Evolutionary conservation across 2,329 filamentous ascomycete species (phyloP).

Genomic region (Chaetomium sp.): DNA sequence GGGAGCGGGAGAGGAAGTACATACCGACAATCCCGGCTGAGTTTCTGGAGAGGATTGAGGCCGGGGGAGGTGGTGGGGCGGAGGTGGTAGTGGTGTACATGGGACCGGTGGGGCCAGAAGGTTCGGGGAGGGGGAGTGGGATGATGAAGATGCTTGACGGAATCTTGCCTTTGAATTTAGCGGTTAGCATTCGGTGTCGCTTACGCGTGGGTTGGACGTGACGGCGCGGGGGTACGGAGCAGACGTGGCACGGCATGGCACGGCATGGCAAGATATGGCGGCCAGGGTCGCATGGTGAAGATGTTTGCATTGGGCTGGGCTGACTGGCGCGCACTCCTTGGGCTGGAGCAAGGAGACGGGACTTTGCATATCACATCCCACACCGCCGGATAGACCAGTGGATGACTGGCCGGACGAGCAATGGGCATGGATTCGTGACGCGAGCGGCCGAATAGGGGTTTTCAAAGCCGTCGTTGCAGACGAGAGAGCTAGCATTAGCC

Average conservation of each 20-base stretch:
- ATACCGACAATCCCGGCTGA: constrained; percentile 93
- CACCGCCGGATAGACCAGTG: background rate
- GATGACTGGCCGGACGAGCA: background rate
- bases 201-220: background rate
- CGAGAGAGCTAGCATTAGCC: background rate
- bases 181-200: background rate
- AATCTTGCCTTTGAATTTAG: background rate
- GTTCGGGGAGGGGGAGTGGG: constrained; percentile 67
- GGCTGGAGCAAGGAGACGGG: background rate
- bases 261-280: background rate
- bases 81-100: constrained; percentile 1
- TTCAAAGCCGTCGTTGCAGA: background rate
- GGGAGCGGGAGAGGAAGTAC: constrained; percentile 90
- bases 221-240: background rate
- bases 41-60: constrained; percentile 84
- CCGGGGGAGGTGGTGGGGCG: constrained; percentile 47
- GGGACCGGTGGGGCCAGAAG: constrained; percentile 43
- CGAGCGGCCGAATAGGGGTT: background rate
- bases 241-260: background rate
- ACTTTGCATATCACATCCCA: background rate
- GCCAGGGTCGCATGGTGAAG: background rate
- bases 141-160: constrained; percentile 51
- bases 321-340: background rate
- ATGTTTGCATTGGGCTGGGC: background rate
- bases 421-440: background rate